phyloP scores from a whole-genome alignment of 2,329 filamentous ascomycete species.

The Coniosporium uncinatum region DNA sequence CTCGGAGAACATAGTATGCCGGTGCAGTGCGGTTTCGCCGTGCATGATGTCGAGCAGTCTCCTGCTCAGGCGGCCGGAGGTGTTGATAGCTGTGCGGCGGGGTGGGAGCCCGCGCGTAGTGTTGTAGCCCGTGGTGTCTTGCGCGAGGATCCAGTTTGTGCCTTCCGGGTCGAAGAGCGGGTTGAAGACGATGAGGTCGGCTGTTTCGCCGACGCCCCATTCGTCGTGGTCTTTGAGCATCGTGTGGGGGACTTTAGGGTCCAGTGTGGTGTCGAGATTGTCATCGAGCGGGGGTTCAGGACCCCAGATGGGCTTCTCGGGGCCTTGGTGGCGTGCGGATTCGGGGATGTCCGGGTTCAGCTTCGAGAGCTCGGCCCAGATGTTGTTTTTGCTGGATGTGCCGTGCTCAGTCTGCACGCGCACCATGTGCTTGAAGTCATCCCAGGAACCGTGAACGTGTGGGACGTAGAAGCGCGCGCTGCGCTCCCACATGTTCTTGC shows the following conservation, averaged over 20 bases:
- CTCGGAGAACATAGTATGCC: conserved; percentile 71
- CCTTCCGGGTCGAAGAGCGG: conserved; percentile 67
- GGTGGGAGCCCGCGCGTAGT: conserved; percentile 49
- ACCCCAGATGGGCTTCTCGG: conserved; percentile 43
- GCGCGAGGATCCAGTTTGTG: conserved; percentile 68
- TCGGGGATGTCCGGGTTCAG: conserved; percentile 34
- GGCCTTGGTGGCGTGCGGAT: conserved; percentile 15
- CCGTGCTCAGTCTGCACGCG: conserved; percentile 53
- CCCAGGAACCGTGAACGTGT: conserved; percentile 61
- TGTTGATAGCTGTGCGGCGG: conserved; percentile 66
- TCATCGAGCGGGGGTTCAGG: conserved; percentile 34
- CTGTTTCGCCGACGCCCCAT: conserved; percentile 67
- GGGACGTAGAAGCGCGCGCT: conserved; percentile 75
- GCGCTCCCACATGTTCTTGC: conserved; percentile 73
- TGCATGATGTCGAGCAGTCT: conserved; percentile 68
- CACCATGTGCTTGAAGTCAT: conserved; percentile 64
- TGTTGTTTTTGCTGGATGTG: conserved; percentile 37
- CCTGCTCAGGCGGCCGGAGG: conserved; percentile 61
- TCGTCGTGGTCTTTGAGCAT: conserved; percentile 49
- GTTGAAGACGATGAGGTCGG: conserved; percentile 73
- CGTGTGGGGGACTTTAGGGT: conserved; percentile 46
- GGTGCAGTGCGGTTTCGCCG: conserved; percentile 62
- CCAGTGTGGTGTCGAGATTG: conserved; percentile 43
- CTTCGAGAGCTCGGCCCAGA: conserved; percentile 29
- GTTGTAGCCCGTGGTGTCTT: conserved; percentile 67